A percentile compares a stretch with the other conserved stretches of the same genome.
These are phyloP conservation scores for Tetrastigma voinierianum DNA, from an alignment of 164 flowering plant genomes.

Conservation along the genomic window DNA sequence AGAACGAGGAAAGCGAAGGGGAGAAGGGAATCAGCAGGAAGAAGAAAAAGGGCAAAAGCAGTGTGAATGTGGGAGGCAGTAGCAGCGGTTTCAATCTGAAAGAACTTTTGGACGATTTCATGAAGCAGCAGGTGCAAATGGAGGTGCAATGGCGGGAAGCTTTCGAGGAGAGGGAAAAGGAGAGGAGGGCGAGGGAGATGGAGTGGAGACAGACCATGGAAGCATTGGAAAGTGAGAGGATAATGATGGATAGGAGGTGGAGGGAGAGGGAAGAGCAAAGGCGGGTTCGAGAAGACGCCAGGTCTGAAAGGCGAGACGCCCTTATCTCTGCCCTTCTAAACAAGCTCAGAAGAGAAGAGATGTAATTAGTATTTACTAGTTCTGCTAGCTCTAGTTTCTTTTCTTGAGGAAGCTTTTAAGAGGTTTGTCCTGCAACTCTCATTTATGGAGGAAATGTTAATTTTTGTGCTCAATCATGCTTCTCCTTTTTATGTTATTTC, in stretches of 20 bases:
- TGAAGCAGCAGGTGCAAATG: constrained; percentile 72
- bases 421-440: constrained; percentile 19
- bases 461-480: neutral
- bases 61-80: neutral
- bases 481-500: neutral
- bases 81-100: constrained; percentile 22
- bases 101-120: constrained; percentile 70
- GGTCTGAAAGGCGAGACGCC: constrained; percentile 88
- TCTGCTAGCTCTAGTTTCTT: neutral
- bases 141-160: constrained; percentile 73
- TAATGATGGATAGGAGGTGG: constrained; percentile 75
- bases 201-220: constrained; percentile 86
- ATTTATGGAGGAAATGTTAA: neutral
- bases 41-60: constrained; percentile 28
- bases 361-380: constrained; percentile 1
- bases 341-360: constrained; percentile 68
- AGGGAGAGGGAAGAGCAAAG: constrained; percentile 86
- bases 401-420: neutral
- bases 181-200: constrained; percentile 64
- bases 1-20: constrained; percentile 43
- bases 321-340: constrained; percentile 67
- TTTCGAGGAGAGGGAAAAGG: constrained; percentile 64
- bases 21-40: constrained; percentile 28
- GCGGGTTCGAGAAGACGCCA: constrained; percentile 68
- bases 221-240: constrained; percentile 71